Evolutionary conservation across 148 eudicot species (phyloP), one percentile per base, ranked within the genome.

Genomic region (Amaranthus cruentus): DNA sequence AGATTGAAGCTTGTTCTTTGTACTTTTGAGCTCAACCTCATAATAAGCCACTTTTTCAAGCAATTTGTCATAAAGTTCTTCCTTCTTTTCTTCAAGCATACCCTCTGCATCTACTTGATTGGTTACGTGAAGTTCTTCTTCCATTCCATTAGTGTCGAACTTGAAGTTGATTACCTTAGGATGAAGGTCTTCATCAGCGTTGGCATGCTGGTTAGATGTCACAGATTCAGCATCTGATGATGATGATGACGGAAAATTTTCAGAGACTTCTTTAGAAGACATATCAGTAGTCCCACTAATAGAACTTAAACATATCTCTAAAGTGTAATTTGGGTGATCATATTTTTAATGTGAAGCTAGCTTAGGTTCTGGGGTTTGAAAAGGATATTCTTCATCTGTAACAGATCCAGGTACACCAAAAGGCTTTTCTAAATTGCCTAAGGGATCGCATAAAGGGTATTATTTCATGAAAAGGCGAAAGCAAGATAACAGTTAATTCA

Each of bases 161-260:
- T 75, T 75, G 46, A 57, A 51, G 8, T 75, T 78, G 43, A 72
- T 56, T 48, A 52, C 57, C 9, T 53, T 61, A 61, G 79, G 79
- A 68, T 68, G 53, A 63, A 82, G 63, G 67, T 63, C 67, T 65
- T 62, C 79, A 61, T 76, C 81, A 51, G 64, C 73, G 55, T 80
- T 79, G 65, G 69, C 58, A 58, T 75, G 73, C 55, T 78, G 72
- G 54, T 71, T 64, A 44, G 63, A 85, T 52, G 88, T 78, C 63
- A 84, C 96, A 8, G 87, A 83, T 78, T 92, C 97, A 54, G 96
- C 90, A 73, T 88, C 97, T 54, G 96, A 87, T 47, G 88, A 86
- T 28, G 89, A 84, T 61, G 79, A 63, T 4, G 81, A 73, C 4
- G 84, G 64, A 7, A 80, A 74, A 58, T 81, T 72, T 38, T 84